A percentile compares a stretch with the other conserved stretches of the same genome.
Conservation (phyloP, 257 asterid species). For the Oldenlandia corymbosa region DNA sequence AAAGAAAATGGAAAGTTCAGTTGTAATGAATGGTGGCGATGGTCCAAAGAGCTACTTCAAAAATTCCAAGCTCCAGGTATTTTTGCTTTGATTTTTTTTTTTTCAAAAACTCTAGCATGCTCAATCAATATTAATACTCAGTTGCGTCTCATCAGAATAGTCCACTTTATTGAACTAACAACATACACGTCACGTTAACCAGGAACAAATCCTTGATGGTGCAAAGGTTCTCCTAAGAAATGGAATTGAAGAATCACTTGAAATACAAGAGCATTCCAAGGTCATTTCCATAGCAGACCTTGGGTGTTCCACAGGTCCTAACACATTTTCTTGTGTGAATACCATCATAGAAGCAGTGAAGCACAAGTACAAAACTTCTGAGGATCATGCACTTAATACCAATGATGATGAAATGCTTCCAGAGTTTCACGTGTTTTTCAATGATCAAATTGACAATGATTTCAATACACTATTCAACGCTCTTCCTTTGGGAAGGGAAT, state of each 20-base stretch:
- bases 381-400: not conserved
- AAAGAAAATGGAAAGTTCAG: not conserved
- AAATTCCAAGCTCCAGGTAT: slow-evolving; percentile 3
- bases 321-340: slow-evolving; percentile 37
- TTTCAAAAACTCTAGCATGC: no score
- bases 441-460: slow-evolving; percentile 2
- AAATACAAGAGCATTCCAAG: not conserved
- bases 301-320: slow-evolving; percentile 52
- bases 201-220: no score
- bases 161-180: not conserved
- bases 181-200: not conserved
- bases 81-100: no score
- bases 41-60: slow-evolving; percentile 9
- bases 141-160: not conserved
- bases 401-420: not conserved
- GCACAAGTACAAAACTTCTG: slow-evolving; percentile 14
- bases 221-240: not conserved
- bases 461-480: slow-evolving; percentile 10
- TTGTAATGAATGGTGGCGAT: slow-evolving; percentile 8
- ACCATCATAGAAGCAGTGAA: slow-evolving; percentile 37
- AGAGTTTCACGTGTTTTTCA: slow-evolving; percentile 6
- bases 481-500: not conserved
- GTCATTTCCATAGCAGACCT: slow-evolving; percentile 35
- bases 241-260: not conserved
- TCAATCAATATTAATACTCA: not conserved